Conservation (phyloP, 331 rosid species). For the Arachis monticola region DNA sequence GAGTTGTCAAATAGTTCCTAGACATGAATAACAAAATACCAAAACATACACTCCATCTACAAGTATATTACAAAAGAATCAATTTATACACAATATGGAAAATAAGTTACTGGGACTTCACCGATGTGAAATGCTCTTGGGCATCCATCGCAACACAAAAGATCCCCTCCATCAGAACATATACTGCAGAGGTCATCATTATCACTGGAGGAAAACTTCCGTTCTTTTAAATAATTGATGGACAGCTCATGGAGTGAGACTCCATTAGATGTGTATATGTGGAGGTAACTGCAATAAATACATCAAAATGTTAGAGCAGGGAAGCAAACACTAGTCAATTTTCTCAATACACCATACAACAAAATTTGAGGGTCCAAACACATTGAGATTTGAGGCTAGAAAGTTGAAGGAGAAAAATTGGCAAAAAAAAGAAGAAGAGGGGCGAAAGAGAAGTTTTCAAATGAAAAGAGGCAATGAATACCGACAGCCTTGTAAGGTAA, state of each 20-base stretch:
- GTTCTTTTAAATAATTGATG: constrained; percentile 52
- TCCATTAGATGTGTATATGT: constrained; percentile 71
- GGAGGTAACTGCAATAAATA: constrained; percentile 59
- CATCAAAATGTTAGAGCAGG: constrained; percentile 21
- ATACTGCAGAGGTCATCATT: too few relatives aligned
- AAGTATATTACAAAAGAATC: not conserved
- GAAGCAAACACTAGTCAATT: not conserved
- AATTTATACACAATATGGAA: too few relatives aligned
- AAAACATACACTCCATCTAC: not conserved
- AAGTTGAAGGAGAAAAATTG: not conserved
- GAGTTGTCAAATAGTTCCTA: not conserved
- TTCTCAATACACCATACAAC: not conserved
- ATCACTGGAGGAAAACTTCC: not conserved
- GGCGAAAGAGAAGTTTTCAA: not conserved
- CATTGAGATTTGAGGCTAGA: not conserved
- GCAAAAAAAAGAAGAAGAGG: not conserved
- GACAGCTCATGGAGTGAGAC: constrained; percentile 79
- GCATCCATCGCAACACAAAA: too few relatives aligned
- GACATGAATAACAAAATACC: not conserved
- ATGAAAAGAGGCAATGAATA: not conserved
- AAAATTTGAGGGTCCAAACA: not conserved
- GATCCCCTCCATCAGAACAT: too few relatives aligned
- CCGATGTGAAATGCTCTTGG: too few relatives aligned
- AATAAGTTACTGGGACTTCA: too few relatives aligned
- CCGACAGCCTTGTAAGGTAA: not conserved